Percentiles rank a stretch among this genome's conserved stretches.
Evolutionary conservation across 768 basidiomycete species (phyloP).

Genomic region (Floccularia luteovirens): DNA sequence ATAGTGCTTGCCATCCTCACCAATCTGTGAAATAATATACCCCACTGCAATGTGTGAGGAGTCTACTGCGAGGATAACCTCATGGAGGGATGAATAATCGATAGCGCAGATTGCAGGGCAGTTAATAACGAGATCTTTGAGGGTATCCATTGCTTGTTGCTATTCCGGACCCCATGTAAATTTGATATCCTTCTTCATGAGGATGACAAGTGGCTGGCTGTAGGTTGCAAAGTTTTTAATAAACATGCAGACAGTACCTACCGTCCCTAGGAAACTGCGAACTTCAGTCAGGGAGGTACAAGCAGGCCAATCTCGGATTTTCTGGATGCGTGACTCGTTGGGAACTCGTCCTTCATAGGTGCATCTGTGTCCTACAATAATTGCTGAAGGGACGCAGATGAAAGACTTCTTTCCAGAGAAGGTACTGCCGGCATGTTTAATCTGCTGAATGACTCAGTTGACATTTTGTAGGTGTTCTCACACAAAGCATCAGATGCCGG

Average conservation of each 20-base stretch:
- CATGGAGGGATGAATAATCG: conserved; percentile 15
- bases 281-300: conserved; percentile 11
- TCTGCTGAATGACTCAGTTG: conserved; percentile 25
- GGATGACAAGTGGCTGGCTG: conserved; percentile 9
- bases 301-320: conserved; percentile 16
- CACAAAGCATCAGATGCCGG: conserved; percentile 24
- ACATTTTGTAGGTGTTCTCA: conserved; percentile 16
- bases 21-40: conserved; percentile 14
- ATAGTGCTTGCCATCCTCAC: conserved; percentile 7
- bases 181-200: conserved; percentile 11
- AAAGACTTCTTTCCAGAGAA: conserved; percentile 26
- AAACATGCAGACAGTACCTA: conserved; percentile 14
- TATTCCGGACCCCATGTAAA: conserved; percentile 17
- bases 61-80: conserved; percentile 23
- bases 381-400: conserved; percentile 16
- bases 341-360: conserved; percentile 23
- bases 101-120: conserved; percentile 17
- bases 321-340: conserved; percentile 7
- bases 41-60: background rate
- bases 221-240: conserved; percentile 14
- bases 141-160: conserved; percentile 8
- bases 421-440: conserved; percentile 26
- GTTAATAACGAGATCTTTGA: conserved; percentile 12
- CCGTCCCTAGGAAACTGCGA: conserved; percentile 18
- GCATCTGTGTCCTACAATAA: conserved; percentile 29